Evolutionary conservation across 2,329 filamentous ascomycete genomes (phyloP), one percentile per base, ranked within the genome.

Genomic region (Alternaria alternata): DNA sequence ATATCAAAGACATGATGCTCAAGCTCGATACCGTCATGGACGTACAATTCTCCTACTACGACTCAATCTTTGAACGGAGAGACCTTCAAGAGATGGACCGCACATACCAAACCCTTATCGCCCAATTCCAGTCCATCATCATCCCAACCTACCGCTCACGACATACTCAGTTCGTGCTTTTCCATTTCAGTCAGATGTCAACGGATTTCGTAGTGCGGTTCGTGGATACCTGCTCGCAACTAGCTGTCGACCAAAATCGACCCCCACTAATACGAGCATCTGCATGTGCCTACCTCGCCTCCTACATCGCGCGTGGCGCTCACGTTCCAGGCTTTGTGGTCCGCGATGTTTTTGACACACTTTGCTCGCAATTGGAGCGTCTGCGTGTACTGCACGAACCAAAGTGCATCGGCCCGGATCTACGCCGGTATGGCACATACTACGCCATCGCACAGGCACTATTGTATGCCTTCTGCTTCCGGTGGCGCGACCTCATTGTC

Each of bases 391-490:
- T 88, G 47, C 90, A 93, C 75, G 91, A 96, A 75, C 82, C 86
- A 5, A 82, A 85, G 30, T 96, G 93, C 75, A 89, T 88, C 16
- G 93, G 93, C 3, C 95, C 95, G 0, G 93, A 99, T 76, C 86
- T 96, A 57, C 89, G 90, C 63, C 89, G 91, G 47, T 97, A 94
- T 75, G 88, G 89, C 48, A 88, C 91, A 14, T 97, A 96, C 79
- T 97, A 97, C 77, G 89, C 91, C 18, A 88, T 93, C 48, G 88
- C 91, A n/a, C 94, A 97, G 78, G 93, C 93, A 1, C 84, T 96
- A 3, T 86, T 97, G 24, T 97, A 97, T 81, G 94, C 96, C 60
- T 97, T 96, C 80, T 99, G 95, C 82, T 99, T 99, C 83, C 89
- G 95, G 56, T 99, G 95, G 95, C 90, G 93, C 62, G 94, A 98